Base-by-base conservation (phyloP, 352 stramenopile genomes). In the Saprolegnia parasitica region DNA sequence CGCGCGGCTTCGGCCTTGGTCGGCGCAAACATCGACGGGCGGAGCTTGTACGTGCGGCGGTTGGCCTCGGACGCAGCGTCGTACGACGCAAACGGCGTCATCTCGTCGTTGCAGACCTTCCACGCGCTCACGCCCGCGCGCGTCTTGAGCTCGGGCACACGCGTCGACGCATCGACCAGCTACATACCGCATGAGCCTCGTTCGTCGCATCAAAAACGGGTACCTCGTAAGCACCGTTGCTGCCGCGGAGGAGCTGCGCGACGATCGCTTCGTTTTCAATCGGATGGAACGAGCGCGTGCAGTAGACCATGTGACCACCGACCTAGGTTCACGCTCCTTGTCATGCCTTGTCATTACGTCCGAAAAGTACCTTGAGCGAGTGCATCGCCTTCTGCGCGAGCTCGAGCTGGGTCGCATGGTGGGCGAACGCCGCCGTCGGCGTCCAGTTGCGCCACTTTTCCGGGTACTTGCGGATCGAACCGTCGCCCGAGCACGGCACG, bases 181-280 rank as follows among this genome's bases (percentile, higher is more conserved):
- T 70, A 61, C 23, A 11, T n/a, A 4, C 3, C 24, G 52, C 35
- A 13, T 60, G 13, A 60, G 29, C 5, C 29, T 35, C 29, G 9
- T 32, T 35, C 5, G 29, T 4, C 40, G 6, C 54, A 61, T n/a
- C 11, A 16, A 6, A 61, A 4, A 5, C 26, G 4, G 9, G 24
- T 72, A 72, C 66, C 45, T 91, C 78, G 67, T 86, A 80, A 15
- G 82, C 78, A 56, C 80, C 75, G 23, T 77, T 78, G 20, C 79
- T 78, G 0, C 72, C 68, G 11, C 78, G 82, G 66, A 94, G 72
- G 13, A 94, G 29, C 62, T 89, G 80, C 32, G 87, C 84, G n/a
- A 95, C 78, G 24, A 95, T 80, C 8, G 87, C 87, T 73, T 95
- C 87, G 68, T 94, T 80, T 61, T 95, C 87, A 32, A 95, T 83